These are phyloP conservation scores for Tuber magnatum DNA, from an alignment of 495 filamentous ascomycete species.

Conservation along the genomic window DNA sequence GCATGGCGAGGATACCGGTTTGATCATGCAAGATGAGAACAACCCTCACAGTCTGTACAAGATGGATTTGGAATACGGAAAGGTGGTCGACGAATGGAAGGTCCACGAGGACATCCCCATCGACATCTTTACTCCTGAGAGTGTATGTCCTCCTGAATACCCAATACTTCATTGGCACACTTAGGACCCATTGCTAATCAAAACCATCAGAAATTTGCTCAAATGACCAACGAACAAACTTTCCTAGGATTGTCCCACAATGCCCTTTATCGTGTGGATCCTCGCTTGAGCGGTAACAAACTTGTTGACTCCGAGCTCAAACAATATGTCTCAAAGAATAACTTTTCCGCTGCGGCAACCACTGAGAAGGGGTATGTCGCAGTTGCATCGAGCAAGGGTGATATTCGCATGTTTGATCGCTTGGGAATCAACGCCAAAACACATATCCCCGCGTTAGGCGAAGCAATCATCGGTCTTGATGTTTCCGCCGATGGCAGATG, in stretches of 20 bases:
- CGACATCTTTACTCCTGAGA: slow-evolving; percentile 82
- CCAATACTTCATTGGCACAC: neutral
- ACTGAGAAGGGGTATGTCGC: slow-evolving; percentile 95
- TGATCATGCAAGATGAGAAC: slow-evolving; percentile 79
- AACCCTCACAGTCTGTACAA: slow-evolving; percentile 90
- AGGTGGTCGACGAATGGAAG: slow-evolving; percentile 99
- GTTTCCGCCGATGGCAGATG: slow-evolving; percentile 91
- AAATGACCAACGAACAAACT: slow-evolving; percentile 91
- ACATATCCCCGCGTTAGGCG: slow-evolving; percentile 87
- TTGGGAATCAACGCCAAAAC: slow-evolving; percentile 97
- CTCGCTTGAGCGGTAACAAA: slow-evolving; percentile 82
- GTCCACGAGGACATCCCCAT: slow-evolving; percentile 96
- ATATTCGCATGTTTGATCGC: slow-evolving; percentile 92
- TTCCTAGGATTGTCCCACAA: slow-evolving; percentile 90
- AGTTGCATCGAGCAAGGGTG: slow-evolving; percentile 93
- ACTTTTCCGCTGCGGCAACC: slow-evolving; percentile 87
- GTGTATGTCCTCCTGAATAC: slow-evolving; percentile 45
- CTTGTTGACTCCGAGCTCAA: slow-evolving; percentile 88
- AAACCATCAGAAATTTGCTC: slow-evolving; percentile 70
- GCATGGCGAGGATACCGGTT: slow-evolving; percentile 81
- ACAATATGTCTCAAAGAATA: slow-evolving; percentile 92
- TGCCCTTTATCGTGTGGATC: slow-evolving; percentile 88
- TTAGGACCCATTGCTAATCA: slow-evolving; percentile 3
- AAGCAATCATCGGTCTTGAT: slow-evolving; percentile 89
- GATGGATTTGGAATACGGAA: slow-evolving; percentile 97